Conservation (phyloP, 305 asterid species). For the Solanum chacoense region DNA sequence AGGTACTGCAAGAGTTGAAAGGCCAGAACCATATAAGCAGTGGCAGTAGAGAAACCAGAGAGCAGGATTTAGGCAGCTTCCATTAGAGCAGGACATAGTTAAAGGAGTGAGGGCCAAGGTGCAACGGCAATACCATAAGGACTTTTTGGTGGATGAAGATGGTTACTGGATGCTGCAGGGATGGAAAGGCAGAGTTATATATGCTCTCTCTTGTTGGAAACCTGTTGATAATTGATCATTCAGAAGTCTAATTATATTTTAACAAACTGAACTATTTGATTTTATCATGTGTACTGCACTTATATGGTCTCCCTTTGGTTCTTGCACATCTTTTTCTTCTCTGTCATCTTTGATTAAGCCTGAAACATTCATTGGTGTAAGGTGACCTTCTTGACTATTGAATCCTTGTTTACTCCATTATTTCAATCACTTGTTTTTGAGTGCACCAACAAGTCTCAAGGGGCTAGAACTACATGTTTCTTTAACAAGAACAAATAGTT, state of each 20-base stretch:
- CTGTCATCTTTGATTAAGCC: background rate
- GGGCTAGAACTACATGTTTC: background rate
- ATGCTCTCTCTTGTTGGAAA: slow-evolving; percentile 62
- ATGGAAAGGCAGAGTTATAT: slow-evolving; percentile 60
- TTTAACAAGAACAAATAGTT: background rate
- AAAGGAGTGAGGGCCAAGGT: slow-evolving; percentile 30
- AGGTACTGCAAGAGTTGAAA: slow-evolving; percentile 51
- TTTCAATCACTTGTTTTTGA: background rate
- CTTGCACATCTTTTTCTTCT: background rate
- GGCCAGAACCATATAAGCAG: slow-evolving; percentile 67
- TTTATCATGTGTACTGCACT: background rate
- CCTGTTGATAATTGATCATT: slow-evolving; percentile 13
- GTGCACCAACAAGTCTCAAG: background rate
- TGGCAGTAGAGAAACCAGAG: slow-evolving; percentile 50
- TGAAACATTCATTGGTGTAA: background rate
- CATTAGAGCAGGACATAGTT: slow-evolving; percentile 27
- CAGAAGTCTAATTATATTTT: background rate
- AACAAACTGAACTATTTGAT: background rate
- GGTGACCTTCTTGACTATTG: background rate
- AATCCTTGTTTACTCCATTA: background rate
- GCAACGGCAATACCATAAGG: slow-evolving; percentile 32
- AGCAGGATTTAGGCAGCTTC: slow-evolving; percentile 47
- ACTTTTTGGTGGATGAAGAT: slow-evolving; percentile 45
- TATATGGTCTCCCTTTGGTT: background rate
- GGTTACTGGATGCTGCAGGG: slow-evolving; percentile 71